A percentile compares a stretch with the other conserved stretches of the same genome.
Conservation (phyloP, 2,329 filamentous ascomycete genomes). For the Botrytis squamosa region DNA sequence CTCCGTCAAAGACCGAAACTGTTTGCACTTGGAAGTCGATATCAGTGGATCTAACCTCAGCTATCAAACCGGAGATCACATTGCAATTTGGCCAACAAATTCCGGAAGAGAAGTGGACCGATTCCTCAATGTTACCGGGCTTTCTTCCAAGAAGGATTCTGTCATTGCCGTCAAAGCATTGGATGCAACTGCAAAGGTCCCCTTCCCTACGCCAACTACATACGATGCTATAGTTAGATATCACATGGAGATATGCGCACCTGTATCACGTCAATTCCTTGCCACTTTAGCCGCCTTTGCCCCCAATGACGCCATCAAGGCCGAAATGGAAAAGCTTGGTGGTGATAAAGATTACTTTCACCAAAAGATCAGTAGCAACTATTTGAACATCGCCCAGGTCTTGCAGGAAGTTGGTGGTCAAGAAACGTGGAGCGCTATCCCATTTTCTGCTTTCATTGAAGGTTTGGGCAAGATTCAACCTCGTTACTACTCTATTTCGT, state of each 20-base stretch:
- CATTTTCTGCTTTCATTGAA: slow-evolving; percentile 94
- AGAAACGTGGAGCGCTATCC: slow-evolving; percentile 77
- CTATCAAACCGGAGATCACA: slow-evolving; percentile 96
- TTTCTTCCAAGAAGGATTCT: slow-evolving; percentile 71
- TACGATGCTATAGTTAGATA: slow-evolving; percentile 92
- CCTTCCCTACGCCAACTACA: slow-evolving; percentile 94
- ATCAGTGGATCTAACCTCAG: slow-evolving; percentile 83
- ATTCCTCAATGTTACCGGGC: slow-evolving; percentile 75
- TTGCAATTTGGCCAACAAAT: slow-evolving; percentile 97
- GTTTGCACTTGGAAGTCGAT: slow-evolving; percentile 93
- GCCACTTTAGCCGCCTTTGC: slow-evolving; percentile 85
- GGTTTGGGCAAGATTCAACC: slow-evolving; percentile 92
- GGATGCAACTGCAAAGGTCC: slow-evolving; percentile 94
- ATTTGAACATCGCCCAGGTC: slow-evolving; percentile 86
- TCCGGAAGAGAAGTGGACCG: slow-evolving; percentile 88
- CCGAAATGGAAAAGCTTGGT: slow-evolving; percentile 84
- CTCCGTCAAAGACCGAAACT: slow-evolving; percentile 85
- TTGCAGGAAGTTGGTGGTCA: slow-evolving; percentile 71
- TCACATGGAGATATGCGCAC: slow-evolving; percentile 94
- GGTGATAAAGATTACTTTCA: slow-evolving; percentile 95
- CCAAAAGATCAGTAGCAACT: slow-evolving; percentile 74
- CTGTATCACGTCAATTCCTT: slow-evolving; percentile 94
- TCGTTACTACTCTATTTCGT: slow-evolving; percentile 99
- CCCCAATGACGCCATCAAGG: slow-evolving; percentile 78
- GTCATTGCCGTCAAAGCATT: slow-evolving; percentile 89